Evolutionary conservation across 371 early-diverging fungal species (phyloP), one percentile per base, ranked within the genome.

Genomic region (Rhizopus stolonifer): DNA sequence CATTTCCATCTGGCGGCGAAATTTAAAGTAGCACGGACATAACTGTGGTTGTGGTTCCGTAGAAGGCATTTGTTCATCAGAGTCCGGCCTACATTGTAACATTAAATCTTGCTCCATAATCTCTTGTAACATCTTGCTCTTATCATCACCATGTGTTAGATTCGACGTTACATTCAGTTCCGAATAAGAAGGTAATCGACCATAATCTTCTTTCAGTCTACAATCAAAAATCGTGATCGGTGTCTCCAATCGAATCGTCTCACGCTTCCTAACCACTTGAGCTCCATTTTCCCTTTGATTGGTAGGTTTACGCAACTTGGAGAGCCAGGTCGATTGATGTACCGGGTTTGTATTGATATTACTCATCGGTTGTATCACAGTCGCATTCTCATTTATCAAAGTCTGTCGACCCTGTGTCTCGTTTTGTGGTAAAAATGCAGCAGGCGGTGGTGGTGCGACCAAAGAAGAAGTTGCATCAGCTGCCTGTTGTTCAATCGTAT

Each of bases 151-250:
- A 34, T 58, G 54, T 17, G 58, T 32, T 36, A 54, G 46, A 40
- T 52, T 43, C 3, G 60, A 36, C 4, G 56, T 56, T 24, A 62
- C 56, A 24, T 66, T 69, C 13, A 74, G 32, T 38, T 74, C 73
- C 21, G 66, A 68, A 44, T 77, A 77, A 11, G 73, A 70, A 1
- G 77, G 77, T 26, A 77, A 42, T 10, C 69, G 58, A 8, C 71
- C 71, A 62, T 70, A 77, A 33, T 77, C 77, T 55, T 77, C 77
- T 43, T 77, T 77, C 8, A 68, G 54, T 2, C 72, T 60, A 43
- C 72, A 72, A 46, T 72, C 72, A 43, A 67, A 65, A 1, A 72
- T 55, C 2, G 53, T 55, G 15, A 65, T 58, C 0, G 65, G 63
- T 9, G 65, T 62, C 17, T 62, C 63, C 9, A 67, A 33, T 26